These are phyloP conservation scores for Austroboletus sp. DNA, from an alignment of 1,284 basidiomycete genomes.

Conservation along the genomic window DNA sequence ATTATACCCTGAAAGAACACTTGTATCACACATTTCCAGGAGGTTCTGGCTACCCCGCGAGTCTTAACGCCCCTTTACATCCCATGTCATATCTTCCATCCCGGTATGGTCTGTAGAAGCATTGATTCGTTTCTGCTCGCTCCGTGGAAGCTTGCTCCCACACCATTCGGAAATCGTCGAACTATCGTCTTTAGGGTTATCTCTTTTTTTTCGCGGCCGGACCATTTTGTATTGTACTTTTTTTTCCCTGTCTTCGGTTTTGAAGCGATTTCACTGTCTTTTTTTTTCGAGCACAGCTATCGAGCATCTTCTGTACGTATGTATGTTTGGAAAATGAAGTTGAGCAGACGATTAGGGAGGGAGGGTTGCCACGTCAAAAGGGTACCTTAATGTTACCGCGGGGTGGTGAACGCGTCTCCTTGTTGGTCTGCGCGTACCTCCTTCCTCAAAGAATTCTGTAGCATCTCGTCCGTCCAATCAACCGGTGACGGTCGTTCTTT, in stretches of 20 bases:
- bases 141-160: constrained; percentile 29
- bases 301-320: constrained; percentile 26
- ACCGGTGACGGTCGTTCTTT: constrained; percentile 19
- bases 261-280: constrained; percentile 10
- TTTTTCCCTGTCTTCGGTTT: constrained; percentile 16
- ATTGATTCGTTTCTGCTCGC: constrained; percentile 25
- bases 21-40: constrained; percentile 15
- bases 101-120: constrained; percentile 28
- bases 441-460: constrained; percentile 16
- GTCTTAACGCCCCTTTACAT: constrained; percentile 21
- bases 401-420: constrained; percentile 9
- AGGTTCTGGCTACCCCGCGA: constrained; percentile 22
- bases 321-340: constrained; percentile 30
- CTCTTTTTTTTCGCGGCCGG: constrained; percentile 27
- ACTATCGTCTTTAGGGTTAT: constrained; percentile 34
- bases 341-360: not conserved
- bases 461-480: constrained; percentile 13
- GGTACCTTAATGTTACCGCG: constrained; percentile 22
- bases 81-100: constrained; percentile 23
- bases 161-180: constrained; percentile 27
- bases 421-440: constrained; percentile 13
- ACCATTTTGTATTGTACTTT: constrained; percentile 33
- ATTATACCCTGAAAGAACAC: constrained; percentile 30
- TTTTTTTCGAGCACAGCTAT: constrained; percentile 26
- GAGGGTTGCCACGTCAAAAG: constrained; percentile 26